These are phyloP conservation scores for Conringia planisiliqua DNA, from an alignment of 345 rosid genomes.

Conservation along the genomic window DNA sequence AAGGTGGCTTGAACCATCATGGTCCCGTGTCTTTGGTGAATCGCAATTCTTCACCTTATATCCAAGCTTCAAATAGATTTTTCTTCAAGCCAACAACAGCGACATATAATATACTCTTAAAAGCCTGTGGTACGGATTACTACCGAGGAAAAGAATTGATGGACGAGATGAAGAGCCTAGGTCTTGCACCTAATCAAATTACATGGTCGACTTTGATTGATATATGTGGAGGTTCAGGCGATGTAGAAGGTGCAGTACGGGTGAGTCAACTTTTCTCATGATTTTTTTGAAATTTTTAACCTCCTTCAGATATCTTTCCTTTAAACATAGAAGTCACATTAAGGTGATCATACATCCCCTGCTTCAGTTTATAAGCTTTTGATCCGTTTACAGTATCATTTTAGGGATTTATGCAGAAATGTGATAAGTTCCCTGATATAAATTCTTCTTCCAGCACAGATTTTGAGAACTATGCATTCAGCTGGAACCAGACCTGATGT, in stretches of 20 bases:
- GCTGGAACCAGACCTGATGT: conserved; percentile 82
- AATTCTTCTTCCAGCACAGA: conserved; percentile 53
- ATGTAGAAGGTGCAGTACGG: conserved; percentile 70
- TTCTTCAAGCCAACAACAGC: conserved; percentile 65
- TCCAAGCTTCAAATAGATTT: conserved; percentile 44
- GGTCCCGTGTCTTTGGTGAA: conserved; percentile 21
- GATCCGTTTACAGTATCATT: neutral
- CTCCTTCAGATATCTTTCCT: neutral
- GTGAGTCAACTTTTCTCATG: conserved; percentile 37
- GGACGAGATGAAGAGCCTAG: conserved; percentile 75
- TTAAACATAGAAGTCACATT: neutral
- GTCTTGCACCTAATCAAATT: conserved; percentile 70
- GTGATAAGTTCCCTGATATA: conserved; percentile 29
- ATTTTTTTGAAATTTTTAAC: neutral
- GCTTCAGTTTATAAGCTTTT: conserved; percentile 8
- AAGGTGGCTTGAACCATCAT: conserved; percentile 4
- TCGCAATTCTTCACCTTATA: conserved; percentile 34
- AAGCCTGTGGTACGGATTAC: conserved; percentile 80
- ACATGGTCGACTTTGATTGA: conserved; percentile 90
- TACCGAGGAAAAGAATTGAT: conserved; percentile 63
- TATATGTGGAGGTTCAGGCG: conserved; percentile 68
- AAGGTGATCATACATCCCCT: conserved; percentile 2
- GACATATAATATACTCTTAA: conserved; percentile 76
- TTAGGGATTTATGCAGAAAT: neutral
- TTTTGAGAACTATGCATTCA: conserved; percentile 66